A percentile compares a stretch with the other conserved stretches of the same genome.
Conservation (phyloP, 805 yeast species). For the Saccharomycopsis fodiens region DNA sequence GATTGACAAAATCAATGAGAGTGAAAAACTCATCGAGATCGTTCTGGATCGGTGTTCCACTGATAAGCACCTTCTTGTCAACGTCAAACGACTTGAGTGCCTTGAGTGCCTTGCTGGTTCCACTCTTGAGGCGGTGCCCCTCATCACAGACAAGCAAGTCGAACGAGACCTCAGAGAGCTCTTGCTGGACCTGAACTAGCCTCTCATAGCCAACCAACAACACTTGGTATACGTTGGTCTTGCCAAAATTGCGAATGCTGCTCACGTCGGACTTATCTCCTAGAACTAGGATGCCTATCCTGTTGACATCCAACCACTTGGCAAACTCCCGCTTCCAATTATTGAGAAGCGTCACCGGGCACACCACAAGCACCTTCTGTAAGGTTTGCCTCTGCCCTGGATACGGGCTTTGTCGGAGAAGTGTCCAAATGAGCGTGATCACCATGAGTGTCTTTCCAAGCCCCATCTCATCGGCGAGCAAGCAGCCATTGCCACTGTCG, state of each 20-base stretch:
- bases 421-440: conserved; percentile 76
- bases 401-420: conserved; percentile 58
- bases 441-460: conserved; percentile 86
- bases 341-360: conserved; percentile 82
- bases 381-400: conserved; percentile 15
- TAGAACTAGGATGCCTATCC: conserved; percentile 59
- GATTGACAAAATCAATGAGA: conserved; percentile 76
- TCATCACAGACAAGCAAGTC: conserved; percentile 90
- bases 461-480: conserved; percentile 97
- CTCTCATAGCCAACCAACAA: conserved; percentile 86
- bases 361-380: conserved; percentile 65
- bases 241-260: conserved; percentile 53
- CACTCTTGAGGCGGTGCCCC: conserved; percentile 83
- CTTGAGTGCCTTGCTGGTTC: conserved; percentile 62
- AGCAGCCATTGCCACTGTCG: conserved; percentile 46
- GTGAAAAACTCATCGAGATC: conserved; percentile 78
- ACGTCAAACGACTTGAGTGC: conserved; percentile 50
- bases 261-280: conserved; percentile 47
- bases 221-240: conserved; percentile 70
- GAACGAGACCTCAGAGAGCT: conserved; percentile 38
- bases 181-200: conserved; percentile 45
- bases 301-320: conserved; percentile 73
- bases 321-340: conserved; percentile 87
- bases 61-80: conserved; percentile 52
- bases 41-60: conserved; percentile 94